These are phyloP conservation scores for Umbelopsis ramanniana DNA, from an alignment of 192 early-diverging fungal species.

Conservation along the genomic window DNA sequence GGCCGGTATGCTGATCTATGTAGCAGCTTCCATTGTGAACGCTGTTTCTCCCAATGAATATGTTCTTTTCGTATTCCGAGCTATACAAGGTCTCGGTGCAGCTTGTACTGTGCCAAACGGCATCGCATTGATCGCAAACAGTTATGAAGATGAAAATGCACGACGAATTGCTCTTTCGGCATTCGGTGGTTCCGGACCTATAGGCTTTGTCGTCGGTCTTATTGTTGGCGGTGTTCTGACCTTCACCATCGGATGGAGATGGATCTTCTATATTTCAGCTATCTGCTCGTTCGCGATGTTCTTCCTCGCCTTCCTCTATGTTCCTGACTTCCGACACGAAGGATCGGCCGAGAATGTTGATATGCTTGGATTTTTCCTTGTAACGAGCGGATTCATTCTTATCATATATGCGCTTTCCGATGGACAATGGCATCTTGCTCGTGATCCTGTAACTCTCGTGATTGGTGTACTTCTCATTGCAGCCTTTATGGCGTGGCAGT, in stretches of 20 bases:
- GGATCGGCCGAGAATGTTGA: conserved; percentile 40
- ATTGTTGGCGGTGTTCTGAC: conserved; percentile 45
- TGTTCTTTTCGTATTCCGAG: conserved; percentile 46
- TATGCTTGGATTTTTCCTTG: conserved; percentile 37
- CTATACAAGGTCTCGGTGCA: conserved; percentile 45
- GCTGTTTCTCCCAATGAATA: conserved; percentile 39
- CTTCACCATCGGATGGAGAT: conserved; percentile 46
- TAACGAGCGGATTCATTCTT: conserved; percentile 34
- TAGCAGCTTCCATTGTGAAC: conserved; percentile 37
- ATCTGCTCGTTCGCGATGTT: conserved; percentile 39
- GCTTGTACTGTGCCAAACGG: conserved; percentile 47
- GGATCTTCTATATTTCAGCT: conserved; percentile 47
- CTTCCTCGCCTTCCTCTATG: conserved; percentile 38
- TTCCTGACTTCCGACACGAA: conserved; percentile 37
- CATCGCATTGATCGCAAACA: conserved; percentile 39
- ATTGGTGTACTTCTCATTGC: conserved; percentile 42
- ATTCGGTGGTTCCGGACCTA: conserved; percentile 42
- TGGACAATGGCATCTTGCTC: conserved; percentile 39
- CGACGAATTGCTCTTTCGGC: conserved; percentile 36
- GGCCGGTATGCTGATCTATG: conserved; percentile 42
- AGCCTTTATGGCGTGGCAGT: conserved; percentile 46
- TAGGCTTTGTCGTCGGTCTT: conserved; percentile 38
- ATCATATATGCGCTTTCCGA: conserved; percentile 43
- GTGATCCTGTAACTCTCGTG: conserved; percentile 35
- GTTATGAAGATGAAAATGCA: conserved; percentile 36